These are phyloP conservation scores for Botryotinia narcissicola DNA, from an alignment of 2,329 filamentous ascomycete species.

Conservation along the genomic window DNA sequence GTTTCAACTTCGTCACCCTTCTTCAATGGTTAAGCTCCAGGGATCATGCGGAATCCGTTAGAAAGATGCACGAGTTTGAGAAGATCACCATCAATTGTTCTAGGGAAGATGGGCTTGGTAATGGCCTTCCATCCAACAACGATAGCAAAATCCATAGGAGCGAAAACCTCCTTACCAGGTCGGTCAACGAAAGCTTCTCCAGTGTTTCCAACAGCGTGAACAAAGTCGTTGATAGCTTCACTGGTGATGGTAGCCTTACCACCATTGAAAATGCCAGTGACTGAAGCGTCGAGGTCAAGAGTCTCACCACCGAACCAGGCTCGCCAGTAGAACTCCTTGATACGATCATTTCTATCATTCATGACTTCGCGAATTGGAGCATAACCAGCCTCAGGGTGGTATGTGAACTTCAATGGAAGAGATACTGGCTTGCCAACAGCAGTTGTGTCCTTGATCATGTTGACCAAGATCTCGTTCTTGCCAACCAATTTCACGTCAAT, in stretches of 20 bases:
- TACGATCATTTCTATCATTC: conserved; percentile 91
- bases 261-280: conserved; percentile 86
- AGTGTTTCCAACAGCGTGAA: conserved; percentile 97
- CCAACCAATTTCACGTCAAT: conserved; percentile 77
- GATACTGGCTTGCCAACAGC: conserved; percentile 79
- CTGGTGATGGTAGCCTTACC: conserved; percentile 83
- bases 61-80: conserved; percentile 95
- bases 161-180: conserved; percentile 88
- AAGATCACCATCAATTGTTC: conserved; percentile 91
- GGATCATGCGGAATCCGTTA: conserved; percentile 97
- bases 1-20: conserved; percentile 92
- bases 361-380: conserved; percentile 98
- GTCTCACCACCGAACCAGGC: conserved; percentile 92
- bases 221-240: conserved; percentile 95
- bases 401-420: conserved; percentile 83
- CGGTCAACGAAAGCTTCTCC: conserved; percentile 96
- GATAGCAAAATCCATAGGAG: conserved; percentile 98
- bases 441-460: conserved; percentile 90
- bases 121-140: conserved; percentile 99
- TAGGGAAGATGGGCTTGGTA: conserved; percentile 98
- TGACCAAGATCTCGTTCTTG: conserved; percentile 79
- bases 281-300: conserved; percentile 78
- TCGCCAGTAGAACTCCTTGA: conserved; percentile 99
- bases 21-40: conserved; percentile 89
- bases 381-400: conserved; percentile 93